These are phyloP conservation scores for Cryphonectria parasitica DNA, from an alignment of 2,329 filamentous ascomycete species.

Conservation along the genomic window DNA sequence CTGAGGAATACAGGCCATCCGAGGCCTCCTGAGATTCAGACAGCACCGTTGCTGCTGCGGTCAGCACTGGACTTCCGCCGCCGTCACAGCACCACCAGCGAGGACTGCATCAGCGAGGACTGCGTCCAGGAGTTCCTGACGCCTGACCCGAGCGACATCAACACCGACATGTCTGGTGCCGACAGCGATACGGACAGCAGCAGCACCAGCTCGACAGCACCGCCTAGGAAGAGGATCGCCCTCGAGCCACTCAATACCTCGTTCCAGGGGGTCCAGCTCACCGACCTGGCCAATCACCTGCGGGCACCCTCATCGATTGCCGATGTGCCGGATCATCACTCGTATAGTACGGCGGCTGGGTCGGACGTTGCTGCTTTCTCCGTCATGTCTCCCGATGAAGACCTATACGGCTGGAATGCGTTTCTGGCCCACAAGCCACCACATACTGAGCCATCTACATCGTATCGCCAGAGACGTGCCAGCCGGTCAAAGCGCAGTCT, in stretches of 20 bases:
- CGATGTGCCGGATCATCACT: conserved; percentile 23
- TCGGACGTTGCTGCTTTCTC: conserved; percentile 24
- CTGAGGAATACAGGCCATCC: conserved; percentile 15
- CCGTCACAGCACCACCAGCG: conserved; percentile 8
- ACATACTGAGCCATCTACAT: conserved; percentile 9
- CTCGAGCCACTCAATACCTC: conserved; percentile 19
- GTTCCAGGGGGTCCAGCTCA: conserved; percentile 32
- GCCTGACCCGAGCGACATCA: conserved; percentile 14
- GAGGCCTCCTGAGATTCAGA: conserved; percentile 23
- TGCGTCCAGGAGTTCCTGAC: conserved; percentile 8
- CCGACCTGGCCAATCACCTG: conserved; percentile 39
- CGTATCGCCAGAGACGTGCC: conserved; percentile 22
- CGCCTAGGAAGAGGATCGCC: conserved; percentile 12
- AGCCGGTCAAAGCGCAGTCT: conserved; percentile 27
- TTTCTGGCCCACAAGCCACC: conserved; percentile 30
- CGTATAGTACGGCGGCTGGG: conserved; percentile 27
- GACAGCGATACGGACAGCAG: conserved; percentile 26
- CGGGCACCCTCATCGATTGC: conserved; percentile 23
- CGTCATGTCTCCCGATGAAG: conserved; percentile 29
- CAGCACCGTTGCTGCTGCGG: conserved; percentile 25
- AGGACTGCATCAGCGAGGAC: conserved; percentile 4
- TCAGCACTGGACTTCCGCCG: conserved; percentile 8
- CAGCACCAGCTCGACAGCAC: conserved; percentile 17
- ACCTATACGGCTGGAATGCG: conserved; percentile 38
- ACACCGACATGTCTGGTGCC: conserved; percentile 24